These are phyloP conservation scores for Pythium rishiriense DNA, from an alignment of 352 stramenopile species.

Conservation along the genomic window DNA sequence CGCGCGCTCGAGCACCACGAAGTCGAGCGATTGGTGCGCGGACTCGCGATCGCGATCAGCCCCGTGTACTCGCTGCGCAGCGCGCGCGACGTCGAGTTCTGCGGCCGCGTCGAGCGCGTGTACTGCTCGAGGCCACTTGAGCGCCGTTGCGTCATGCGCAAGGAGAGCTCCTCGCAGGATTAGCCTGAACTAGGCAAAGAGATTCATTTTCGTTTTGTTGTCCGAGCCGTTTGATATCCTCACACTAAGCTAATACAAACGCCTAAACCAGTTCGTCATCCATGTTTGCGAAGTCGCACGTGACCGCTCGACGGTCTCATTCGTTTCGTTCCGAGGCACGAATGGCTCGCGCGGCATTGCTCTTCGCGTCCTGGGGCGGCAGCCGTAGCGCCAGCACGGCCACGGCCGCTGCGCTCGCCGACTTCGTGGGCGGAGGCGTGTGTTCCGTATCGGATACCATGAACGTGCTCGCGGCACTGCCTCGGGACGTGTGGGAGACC, in stretches of 20 bases:
- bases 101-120: constrained; percentile 13
- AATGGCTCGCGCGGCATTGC: constrained; percentile 18
- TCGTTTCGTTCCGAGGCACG: not conserved
- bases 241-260: constrained; percentile 14
- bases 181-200: constrained; percentile 10
- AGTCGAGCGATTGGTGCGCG: constrained; percentile 3
- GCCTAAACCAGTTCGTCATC: not conserved
- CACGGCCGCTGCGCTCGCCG: not conserved
- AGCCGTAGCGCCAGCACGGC: not conserved
- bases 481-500: constrained; percentile 14
- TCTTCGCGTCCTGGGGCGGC: not conserved
- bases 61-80: constrained; percentile 17
- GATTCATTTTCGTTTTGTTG: not conserved
- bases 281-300: constrained; percentile 24
- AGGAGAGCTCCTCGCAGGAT: not conserved
- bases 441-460: not conserved
- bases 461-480: constrained; percentile 1
- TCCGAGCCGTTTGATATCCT: not conserved
- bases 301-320: not conserved
- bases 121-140: constrained; percentile 22
- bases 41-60: constrained; percentile 8
- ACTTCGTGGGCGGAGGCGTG: not conserved
- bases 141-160: constrained; percentile 6
- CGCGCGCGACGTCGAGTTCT: not conserved
- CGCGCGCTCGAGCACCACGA: constrained; percentile 11